A percentile compares a stretch with the other conserved stretches of the same genome.
phyloP scores from a whole-genome alignment of 2,329 filamentous ascomycete genomes.

The Fusarium chaquense region DNA sequence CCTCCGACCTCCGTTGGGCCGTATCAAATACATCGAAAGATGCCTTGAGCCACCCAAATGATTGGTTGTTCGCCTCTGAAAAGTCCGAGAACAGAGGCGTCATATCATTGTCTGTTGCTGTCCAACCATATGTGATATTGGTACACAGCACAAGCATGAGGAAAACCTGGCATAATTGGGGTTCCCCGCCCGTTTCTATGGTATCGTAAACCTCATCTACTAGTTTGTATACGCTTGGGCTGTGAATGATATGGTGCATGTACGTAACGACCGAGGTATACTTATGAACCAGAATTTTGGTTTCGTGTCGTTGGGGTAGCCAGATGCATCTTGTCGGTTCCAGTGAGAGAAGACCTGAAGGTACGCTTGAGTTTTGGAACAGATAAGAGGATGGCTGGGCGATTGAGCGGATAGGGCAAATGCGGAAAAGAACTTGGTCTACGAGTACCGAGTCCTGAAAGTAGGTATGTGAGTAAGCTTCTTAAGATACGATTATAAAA shows the following conservation, averaged over 20 bases:
- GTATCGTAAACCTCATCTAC: constrained; percentile 50
- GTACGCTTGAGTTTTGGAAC: constrained; percentile 46
- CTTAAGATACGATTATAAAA: not conserved
- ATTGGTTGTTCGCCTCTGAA: constrained; percentile 48
- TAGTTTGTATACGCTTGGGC: constrained; percentile 45
- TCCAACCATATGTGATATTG: constrained; percentile 51
- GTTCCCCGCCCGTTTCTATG: constrained; percentile 42
- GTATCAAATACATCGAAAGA: constrained; percentile 54
- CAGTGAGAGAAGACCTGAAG: constrained; percentile 39
- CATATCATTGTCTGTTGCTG: constrained; percentile 44
- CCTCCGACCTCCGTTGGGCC: constrained; percentile 46
- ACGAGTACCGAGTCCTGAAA: constrained; percentile 49
- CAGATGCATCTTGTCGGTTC: constrained; percentile 52
- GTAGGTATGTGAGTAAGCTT: constrained; percentile 1
- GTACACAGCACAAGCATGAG: constrained; percentile 50
- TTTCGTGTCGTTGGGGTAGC: constrained; percentile 51
- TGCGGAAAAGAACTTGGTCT: constrained; percentile 51
- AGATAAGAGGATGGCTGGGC: constrained; percentile 50
- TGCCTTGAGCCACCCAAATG: constrained; percentile 51
- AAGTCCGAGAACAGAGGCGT: constrained; percentile 45
- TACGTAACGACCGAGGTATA: constrained; percentile 49
- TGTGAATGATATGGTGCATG: constrained; percentile 52
- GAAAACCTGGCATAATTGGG: constrained; percentile 45
- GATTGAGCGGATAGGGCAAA: constrained; percentile 51
- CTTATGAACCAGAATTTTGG: constrained; percentile 48